Percentiles rank a stretch among this genome's conserved stretches.
Evolutionary conservation across 1,139 yeast species (phyloP).

Genomic region (Cylindricascospora bacillispora): DNA sequence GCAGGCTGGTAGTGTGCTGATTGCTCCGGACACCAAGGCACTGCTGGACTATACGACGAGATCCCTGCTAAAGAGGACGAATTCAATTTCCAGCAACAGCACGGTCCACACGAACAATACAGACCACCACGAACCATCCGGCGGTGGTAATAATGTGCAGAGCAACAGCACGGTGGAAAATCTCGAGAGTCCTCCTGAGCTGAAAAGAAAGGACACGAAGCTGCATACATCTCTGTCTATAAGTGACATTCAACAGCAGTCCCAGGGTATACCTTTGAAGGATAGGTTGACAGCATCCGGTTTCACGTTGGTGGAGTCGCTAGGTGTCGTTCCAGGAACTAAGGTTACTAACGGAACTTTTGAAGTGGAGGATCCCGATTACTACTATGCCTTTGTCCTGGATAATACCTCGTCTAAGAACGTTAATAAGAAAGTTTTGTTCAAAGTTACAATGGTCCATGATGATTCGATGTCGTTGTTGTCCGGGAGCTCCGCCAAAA

Average conservation of each 20-base stretch:
- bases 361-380: constrained; percentile 36
- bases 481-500: constrained; percentile 10
- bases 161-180: constrained; percentile 3
- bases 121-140: background rate
- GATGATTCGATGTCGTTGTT: constrained; percentile 10
- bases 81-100: constrained; percentile 6
- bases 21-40: constrained; percentile 18
- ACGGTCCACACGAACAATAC: background rate
- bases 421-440: constrained; percentile 67
- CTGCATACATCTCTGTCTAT: constrained; percentile 16
- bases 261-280: constrained; percentile 26
- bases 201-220: constrained; percentile 1
- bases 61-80: constrained; percentile 11
- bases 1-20: constrained; percentile 13
- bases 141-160: background rate
- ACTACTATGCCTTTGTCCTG: constrained; percentile 74
- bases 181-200: constrained; percentile 1
- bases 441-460: constrained; percentile 31
- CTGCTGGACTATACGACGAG: constrained; percentile 16
- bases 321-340: constrained; percentile 39
- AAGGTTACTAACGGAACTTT: constrained; percentile 53
- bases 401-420: constrained; percentile 88
- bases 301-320: constrained; percentile 31
- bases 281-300: constrained; percentile 30
- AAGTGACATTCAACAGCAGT: constrained; percentile 20